phyloP scores from a whole-genome alignment of 1,284 basidiomycete species.

The Melampsora larici-populina region DNA sequence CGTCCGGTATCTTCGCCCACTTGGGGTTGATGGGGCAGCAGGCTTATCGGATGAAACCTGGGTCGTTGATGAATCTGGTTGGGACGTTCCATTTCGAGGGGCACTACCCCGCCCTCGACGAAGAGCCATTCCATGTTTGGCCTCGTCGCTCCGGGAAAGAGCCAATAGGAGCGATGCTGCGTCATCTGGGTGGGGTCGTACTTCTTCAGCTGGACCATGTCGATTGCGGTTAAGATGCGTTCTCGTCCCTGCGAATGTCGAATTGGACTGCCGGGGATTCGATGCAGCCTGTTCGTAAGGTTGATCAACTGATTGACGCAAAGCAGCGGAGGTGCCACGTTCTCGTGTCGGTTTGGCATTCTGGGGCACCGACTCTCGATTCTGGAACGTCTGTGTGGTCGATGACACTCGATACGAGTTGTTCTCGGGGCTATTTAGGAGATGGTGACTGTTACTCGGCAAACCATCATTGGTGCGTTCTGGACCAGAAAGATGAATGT shows the following conservation, averaged over 20 bases:
- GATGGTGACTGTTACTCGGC: constrained; percentile 43
- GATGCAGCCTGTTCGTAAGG: background rate
- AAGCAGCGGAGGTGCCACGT: background rate
- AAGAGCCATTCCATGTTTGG: constrained; percentile 40
- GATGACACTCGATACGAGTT: constrained; percentile 23
- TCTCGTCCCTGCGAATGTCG: constrained; percentile 2
- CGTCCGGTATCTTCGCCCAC: constrained; percentile 23
- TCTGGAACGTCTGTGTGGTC: background rate
- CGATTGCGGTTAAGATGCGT: background rate
- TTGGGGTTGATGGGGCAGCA: constrained; percentile 15
- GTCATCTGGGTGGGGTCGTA: constrained; percentile 29
- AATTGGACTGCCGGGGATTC: background rate
- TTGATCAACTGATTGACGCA: background rate
- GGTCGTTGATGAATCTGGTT: background rate
- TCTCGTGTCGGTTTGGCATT: background rate
- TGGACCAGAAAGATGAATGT: background rate
- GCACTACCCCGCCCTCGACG: constrained; percentile 28
- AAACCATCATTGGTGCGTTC: constrained; percentile 38
- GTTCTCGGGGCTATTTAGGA: constrained; percentile 41
- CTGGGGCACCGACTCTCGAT: background rate
- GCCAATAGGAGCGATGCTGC: constrained; percentile 39
- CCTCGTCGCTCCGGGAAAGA: constrained; percentile 33
- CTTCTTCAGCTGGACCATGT: background rate
- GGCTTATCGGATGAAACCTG: background rate
- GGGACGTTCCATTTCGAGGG: background rate